These are phyloP conservation scores for Auricularia sp. DNA, from an alignment of 768 basidiomycete species.

Conservation along the genomic window DNA sequence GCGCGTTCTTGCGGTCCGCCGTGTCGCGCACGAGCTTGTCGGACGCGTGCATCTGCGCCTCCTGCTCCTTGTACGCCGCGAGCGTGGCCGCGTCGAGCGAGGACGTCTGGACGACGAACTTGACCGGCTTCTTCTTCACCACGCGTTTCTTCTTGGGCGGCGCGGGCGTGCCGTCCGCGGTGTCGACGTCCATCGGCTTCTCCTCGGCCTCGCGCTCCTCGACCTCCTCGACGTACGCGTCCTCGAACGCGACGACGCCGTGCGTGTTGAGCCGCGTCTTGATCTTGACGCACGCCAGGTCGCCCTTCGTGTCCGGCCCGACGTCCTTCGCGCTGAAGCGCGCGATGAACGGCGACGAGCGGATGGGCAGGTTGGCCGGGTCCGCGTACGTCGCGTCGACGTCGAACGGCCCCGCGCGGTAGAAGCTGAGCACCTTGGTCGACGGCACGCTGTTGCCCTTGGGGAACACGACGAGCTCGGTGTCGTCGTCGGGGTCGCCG, in stretches of 20 bases:
- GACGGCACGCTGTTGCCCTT: constrained; percentile 78
- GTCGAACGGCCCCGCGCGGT: constrained; percentile 79
- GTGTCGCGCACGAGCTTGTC: constrained; percentile 98
- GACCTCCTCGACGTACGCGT: constrained; percentile 64
- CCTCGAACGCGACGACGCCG: constrained; percentile 80
- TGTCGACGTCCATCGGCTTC: constrained; percentile 62
- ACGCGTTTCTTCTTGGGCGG: constrained; percentile 72
- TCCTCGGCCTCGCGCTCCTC: constrained; percentile 50
- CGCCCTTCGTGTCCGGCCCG: constrained; percentile 53
- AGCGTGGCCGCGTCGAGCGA: constrained; percentile 55
- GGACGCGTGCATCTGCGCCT: constrained; percentile 76
- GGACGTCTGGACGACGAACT: constrained; percentile 55
- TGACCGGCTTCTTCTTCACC: constrained; percentile 73
- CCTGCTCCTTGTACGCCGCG: constrained; percentile 64
- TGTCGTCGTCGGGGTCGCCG: constrained; percentile 73
- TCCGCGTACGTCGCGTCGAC: constrained; percentile 81
- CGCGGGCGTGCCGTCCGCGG: constrained; percentile 33
- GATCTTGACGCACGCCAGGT: constrained; percentile 76
- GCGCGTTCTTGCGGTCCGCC: constrained; percentile 97
- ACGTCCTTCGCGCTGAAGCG: constrained; percentile 76
- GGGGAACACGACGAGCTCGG: constrained; percentile 85
- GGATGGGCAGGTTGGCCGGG: constrained; percentile 57
- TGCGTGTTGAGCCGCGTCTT: constrained; percentile 82
- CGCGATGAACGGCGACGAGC: constrained; percentile 76
- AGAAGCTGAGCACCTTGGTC: constrained; percentile 92